A percentile compares a stretch with the other conserved stretches of the same genome.
phyloP scores from a whole-genome alignment of 805 yeast species.

The Candida odintsovae region DNA sequence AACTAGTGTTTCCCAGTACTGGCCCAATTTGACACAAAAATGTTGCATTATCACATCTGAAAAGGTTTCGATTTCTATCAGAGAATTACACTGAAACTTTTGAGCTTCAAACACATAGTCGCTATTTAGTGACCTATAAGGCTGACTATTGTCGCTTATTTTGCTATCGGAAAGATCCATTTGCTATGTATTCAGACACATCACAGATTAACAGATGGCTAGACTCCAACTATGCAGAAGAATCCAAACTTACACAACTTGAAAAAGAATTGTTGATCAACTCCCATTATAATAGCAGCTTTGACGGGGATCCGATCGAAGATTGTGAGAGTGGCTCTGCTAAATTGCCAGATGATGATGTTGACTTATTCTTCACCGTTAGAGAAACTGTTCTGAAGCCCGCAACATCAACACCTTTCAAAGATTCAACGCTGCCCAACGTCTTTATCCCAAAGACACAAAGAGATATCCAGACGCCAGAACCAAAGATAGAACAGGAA shows the following conservation, averaged over 20 bases:
- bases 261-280: conserved; percentile 3
- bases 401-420: conserved; percentile 1
- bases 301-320: neutral
- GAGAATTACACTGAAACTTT: neutral
- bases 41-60: neutral
- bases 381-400: neutral
- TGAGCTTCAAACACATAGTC: neutral
- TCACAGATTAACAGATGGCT: conserved; percentile 9
- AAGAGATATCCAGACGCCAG: neutral
- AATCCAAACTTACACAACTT: conserved; percentile 1
- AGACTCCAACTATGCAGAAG: conserved; percentile 3
- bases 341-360: neutral
- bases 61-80: neutral
- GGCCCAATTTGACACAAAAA: neutral
- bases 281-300: neutral
- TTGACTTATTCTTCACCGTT: neutral
- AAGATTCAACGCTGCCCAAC: neutral
- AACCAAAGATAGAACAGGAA: neutral
- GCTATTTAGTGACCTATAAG: neutral
- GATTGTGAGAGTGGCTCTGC: neutral
- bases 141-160: neutral
- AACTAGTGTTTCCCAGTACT: too few relatives aligned
- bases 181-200: neutral
- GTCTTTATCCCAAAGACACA: neutral
- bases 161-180: neutral